Conservation (phyloP, 2,329 filamentous ascomycete species). For the Scopulariopsis brevicaulis region DNA sequence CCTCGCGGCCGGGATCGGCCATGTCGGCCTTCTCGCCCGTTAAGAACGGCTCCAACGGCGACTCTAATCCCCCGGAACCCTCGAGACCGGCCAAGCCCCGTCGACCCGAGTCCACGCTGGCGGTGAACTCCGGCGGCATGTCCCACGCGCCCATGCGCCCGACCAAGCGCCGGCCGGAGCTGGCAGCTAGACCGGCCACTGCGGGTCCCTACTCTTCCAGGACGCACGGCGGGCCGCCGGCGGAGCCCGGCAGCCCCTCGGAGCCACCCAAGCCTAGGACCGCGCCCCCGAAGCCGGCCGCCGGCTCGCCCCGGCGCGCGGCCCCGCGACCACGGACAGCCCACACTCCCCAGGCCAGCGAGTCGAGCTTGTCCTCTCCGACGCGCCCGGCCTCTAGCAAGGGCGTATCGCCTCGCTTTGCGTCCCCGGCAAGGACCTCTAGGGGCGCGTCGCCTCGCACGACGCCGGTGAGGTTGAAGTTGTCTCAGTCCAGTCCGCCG, state of each 20-base stretch:
- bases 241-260: slow-evolving; percentile 17
- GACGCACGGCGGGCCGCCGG: slow-evolving; percentile 30
- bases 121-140: slow-evolving; percentile 41
- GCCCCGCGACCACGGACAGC: slow-evolving; percentile 28
- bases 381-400: slow-evolving; percentile 15
- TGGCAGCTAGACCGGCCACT: slow-evolving; percentile 48
- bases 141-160: slow-evolving; percentile 54
- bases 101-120: slow-evolving; percentile 30
- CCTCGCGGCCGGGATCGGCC: slow-evolving; percentile 48
- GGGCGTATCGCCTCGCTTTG: slow-evolving; percentile 4
- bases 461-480: slow-evolving; percentile 28
- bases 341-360: slow-evolving; percentile 36
- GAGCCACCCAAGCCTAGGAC: slow-evolving; percentile 2
- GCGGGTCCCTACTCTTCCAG: slow-evolving; percentile 55
- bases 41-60: slow-evolving; percentile 20
- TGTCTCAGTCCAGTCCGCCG: slow-evolving; percentile 14
- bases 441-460: slow-evolving; percentile 20
- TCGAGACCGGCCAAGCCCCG: slow-evolving; percentile 15
- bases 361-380: slow-evolving; percentile 37
- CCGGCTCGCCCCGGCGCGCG: slow-evolving; percentile 37
- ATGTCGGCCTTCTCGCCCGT: slow-evolving; percentile 51
- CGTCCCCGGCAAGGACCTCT: too few species aligned
- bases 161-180: slow-evolving; percentile 43
- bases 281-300: background rate
- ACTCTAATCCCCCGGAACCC: slow-evolving; percentile 21